A percentile compares a stretch with the other conserved stretches of the same genome.
These are phyloP conservation scores for Grosmannia huntii DNA, from an alignment of 2,329 filamentous ascomycete species.

Conservation along the genomic window DNA sequence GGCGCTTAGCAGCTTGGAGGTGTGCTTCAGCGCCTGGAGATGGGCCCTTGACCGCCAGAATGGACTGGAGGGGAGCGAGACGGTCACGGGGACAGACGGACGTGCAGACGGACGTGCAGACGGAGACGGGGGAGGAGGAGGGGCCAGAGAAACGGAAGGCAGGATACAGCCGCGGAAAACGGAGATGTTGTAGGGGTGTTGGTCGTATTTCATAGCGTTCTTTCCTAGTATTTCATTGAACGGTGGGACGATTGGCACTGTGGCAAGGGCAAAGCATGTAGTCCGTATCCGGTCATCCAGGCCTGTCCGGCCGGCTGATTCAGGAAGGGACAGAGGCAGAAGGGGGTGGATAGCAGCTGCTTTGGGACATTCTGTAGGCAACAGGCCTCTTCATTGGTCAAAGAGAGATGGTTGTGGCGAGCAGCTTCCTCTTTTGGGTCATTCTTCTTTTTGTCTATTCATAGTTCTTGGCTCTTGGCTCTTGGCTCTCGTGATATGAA, in stretches of 20 bases:
- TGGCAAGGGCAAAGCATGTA: neutral
- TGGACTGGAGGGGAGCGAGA: neutral
- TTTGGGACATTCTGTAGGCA: neutral
- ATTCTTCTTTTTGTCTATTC: neutral
- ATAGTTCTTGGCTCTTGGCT: too few relatives aligned
- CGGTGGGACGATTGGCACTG: too few relatives aligned
- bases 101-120: constrained; percentile 1
- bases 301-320: neutral
- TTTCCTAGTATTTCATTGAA: too few relatives aligned
- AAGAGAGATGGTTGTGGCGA: neutral
- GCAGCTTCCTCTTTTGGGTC: neutral
- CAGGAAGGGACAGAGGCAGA: neutral
- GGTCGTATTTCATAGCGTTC: neutral
- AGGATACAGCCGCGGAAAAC: neutral
- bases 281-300: neutral
- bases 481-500: neutral
- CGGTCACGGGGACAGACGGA: constrained; percentile 2
- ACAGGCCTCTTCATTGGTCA: constrained; percentile 4
- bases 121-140: neutral
- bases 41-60: neutral
- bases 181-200: neutral
- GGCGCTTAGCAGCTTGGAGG: neutral
- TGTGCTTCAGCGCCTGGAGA: neutral
- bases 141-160: neutral
- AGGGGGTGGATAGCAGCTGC: neutral